Evolutionary conservation across 1,284 basidiomycete species (phyloP).

Genomic region (Trametes hirsuta): DNA sequence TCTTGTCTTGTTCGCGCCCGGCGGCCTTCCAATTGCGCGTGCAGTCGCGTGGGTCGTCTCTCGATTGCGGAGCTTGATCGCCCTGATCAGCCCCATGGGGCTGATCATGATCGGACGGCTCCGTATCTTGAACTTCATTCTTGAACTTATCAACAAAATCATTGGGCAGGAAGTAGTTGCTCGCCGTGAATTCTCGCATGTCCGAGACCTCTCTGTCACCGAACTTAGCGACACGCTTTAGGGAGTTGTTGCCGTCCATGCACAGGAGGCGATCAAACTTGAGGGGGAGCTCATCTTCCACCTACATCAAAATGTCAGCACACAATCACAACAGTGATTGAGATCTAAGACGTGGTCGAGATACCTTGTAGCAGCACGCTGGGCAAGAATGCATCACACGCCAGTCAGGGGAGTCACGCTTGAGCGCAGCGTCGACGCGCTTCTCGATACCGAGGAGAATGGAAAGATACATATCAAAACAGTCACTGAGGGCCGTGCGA

Average conservation of each 20-base stretch:
- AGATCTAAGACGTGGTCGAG: too few species aligned
- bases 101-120: neutral
- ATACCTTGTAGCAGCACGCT: too few species aligned
- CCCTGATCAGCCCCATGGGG: neutral
- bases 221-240: constrained; percentile 31
- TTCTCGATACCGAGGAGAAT: too few species aligned
- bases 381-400: too few species aligned
- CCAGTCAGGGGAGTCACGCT: too few species aligned
- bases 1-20: constrained; percentile 34
- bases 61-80: too few species aligned
- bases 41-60: constrained; percentile 17
- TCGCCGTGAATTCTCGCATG: constrained; percentile 19
- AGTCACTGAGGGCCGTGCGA: too few species aligned
- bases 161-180: constrained; percentile 27
- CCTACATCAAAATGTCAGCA: neutral
- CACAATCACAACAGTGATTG: too few species aligned
- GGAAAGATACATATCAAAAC: too few species aligned
- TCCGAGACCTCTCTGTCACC: constrained; percentile 17
- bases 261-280: constrained; percentile 25
- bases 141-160: constrained; percentile 36
- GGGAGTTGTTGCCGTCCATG: constrained; percentile 41
- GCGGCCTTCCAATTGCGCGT: constrained; percentile 39
- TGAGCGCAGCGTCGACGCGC: too few species aligned
- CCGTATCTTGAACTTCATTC: neutral
- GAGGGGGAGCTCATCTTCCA: constrained; percentile 7